Evolutionary conservation across 257 asterid genomes (phyloP).

Genomic region (Nicotiana tomentosiformis): DNA sequence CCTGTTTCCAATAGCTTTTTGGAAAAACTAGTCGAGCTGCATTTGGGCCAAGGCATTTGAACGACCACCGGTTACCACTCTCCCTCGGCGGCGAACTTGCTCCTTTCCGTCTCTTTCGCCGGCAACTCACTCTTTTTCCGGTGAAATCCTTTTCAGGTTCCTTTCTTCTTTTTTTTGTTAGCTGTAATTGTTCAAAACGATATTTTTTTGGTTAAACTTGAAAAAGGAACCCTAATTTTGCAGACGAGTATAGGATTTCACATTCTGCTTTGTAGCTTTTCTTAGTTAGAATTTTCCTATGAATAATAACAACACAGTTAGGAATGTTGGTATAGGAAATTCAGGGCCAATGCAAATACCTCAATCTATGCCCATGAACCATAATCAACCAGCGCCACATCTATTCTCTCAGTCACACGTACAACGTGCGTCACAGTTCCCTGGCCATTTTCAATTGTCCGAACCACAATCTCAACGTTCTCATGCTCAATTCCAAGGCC

Average conservation of each 20-base stretch:
- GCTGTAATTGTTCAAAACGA: not conserved
- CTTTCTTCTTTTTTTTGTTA: not conserved
- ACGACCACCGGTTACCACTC: not conserved
- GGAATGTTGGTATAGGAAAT: conserved; percentile 19
- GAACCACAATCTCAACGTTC: conserved; percentile 37
- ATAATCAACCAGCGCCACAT: conserved; percentile 35
- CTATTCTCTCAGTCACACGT: conserved; percentile 36
- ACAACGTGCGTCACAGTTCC: conserved; percentile 46
- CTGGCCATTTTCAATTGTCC: conserved; percentile 61
- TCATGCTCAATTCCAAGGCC: conserved; percentile 32
- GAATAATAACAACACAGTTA: conserved; percentile 1
- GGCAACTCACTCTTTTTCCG: not conserved
- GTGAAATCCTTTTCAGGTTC: not conserved
- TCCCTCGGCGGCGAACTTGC: not conserved
- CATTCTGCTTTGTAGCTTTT: not conserved
- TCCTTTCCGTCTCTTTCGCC: not conserved
- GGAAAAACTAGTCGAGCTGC: not conserved
- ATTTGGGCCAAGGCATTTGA: not conserved
- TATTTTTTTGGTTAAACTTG: not conserved
- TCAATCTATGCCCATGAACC: conserved; percentile 27
- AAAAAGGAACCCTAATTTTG: conserved; percentile 4
- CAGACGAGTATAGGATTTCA: not conserved
- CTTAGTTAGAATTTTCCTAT: not conserved
- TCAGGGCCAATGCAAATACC: conserved; percentile 27
- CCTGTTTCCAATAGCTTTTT: too few relatives aligned